phyloP scores from a whole-genome alignment of 1,284 basidiomycete species.

The Cutaneotrichosporon curvatum region DNA sequence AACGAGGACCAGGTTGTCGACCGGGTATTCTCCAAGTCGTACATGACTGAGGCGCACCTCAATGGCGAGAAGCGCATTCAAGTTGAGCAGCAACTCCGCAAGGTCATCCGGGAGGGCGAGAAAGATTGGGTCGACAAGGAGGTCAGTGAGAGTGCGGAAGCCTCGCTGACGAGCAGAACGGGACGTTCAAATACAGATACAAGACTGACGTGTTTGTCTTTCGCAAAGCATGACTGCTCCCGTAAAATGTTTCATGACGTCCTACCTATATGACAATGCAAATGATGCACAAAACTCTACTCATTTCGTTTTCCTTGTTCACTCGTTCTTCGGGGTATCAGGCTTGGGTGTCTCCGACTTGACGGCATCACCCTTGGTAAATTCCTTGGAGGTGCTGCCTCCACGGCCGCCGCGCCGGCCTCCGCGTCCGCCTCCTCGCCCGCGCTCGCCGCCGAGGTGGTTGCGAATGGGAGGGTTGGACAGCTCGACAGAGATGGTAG shows the following conservation, averaged over 20 bases:
- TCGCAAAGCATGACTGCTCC: constrained; percentile 12
- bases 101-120: constrained; percentile 20
- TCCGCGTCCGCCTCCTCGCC: constrained; percentile 46
- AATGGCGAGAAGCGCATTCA: constrained; percentile 22
- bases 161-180: constrained; percentile 19
- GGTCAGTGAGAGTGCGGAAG: constrained; percentile 16
- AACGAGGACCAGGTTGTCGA: constrained; percentile 34
- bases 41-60: constrained; percentile 35
- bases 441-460: constrained; percentile 18
- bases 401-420: constrained; percentile 48
- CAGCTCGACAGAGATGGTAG: constrained; percentile 44
- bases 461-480: constrained; percentile 39
- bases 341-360: constrained; percentile 7
- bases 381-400: constrained; percentile 20
- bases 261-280: constrained; percentile 13
- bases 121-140: constrained; percentile 39
- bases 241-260: constrained; percentile 5
- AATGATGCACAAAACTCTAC: constrained; percentile 6
- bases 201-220: constrained; percentile 33
- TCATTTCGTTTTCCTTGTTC: not conserved
- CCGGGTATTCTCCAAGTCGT: constrained; percentile 39
- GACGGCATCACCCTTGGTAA: constrained; percentile 6
- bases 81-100: constrained; percentile 22
- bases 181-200: constrained; percentile 33
- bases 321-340: constrained; percentile 7